phyloP scores from a whole-genome alignment of 2,329 filamentous ascomycete species.

The Dactylellina cionopaga region DNA sequence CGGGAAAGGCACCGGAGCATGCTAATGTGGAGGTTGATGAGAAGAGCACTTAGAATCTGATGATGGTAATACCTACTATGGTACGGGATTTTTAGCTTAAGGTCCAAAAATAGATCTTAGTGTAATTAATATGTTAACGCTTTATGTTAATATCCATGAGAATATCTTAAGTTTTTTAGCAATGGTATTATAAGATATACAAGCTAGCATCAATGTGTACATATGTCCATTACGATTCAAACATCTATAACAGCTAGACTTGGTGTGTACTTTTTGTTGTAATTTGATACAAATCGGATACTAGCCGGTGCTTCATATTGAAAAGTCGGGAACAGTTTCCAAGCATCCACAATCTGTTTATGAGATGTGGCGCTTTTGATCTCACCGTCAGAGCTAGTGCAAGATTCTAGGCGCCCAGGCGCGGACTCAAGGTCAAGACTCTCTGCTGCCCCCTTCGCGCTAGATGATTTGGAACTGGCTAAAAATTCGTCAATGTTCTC shows the following conservation, averaged over 20 bases:
- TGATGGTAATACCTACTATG: not conserved
- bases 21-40: slow-evolving; percentile 39
- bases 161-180: too few species aligned
- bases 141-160: too few species aligned
- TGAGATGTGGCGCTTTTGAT: too few species aligned
- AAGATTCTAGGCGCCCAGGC: not conserved
- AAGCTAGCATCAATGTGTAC: too few species aligned
- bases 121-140: too few species aligned
- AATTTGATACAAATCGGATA: slow-evolving; percentile 9
- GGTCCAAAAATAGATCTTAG: too few species aligned
- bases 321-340: not conserved
- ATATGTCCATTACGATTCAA: too few species aligned
- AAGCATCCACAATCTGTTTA: not conserved
- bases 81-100: not conserved
- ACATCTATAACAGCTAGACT: not conserved
- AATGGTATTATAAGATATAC: too few species aligned
- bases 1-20: slow-evolving; percentile 11
- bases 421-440: not conserved
- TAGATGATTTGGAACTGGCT: not conserved
- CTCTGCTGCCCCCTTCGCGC: too few species aligned
- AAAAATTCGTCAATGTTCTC: not conserved
- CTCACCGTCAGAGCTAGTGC: too few species aligned
- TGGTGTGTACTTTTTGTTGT: not conserved
- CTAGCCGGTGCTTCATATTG: not conserved
- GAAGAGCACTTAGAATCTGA: slow-evolving; percentile 27